Evolutionary conservation across 164 flowering plant species (phyloP), one percentile per base, ranked within the genome.

Genomic region (Vitis riparia): DNA sequence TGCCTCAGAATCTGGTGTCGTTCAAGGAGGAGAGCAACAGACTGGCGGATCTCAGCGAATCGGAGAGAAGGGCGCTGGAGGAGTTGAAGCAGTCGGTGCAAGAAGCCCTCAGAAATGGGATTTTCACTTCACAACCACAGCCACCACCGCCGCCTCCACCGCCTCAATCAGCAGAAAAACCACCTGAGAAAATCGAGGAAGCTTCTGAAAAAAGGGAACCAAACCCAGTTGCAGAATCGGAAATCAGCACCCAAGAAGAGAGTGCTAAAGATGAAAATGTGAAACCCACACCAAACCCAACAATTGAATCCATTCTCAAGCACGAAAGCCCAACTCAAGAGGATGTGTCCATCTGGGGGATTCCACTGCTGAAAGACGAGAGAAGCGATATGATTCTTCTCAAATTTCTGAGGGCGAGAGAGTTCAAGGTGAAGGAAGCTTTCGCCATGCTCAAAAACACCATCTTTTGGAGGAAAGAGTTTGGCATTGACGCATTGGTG

Each of bases 1-100:
- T 71, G 14, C 84, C 89, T 8, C 73, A 74, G 58, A 62, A 80
- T 7, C 37, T 78, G 23, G 74, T 16, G 2, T 88, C 92, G 1
- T 88, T 87, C 78, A 84, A 85, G 60, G 88, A 85, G 69, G 88
- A 86, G 56, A 85, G 86, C 69, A 86, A 84, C 57, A 59, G 12
- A 12, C 57, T 79, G 9, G 67, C 76, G 29, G 89, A 88, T 85
- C 89, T 88, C 65, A 65, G 81, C 1, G 89, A 81, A 44, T 60
- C 59, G 12, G 81, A 88, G 75, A 73, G 73, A n/a, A 82, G 75
- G 51, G 73, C 89, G 23, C 71, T 87, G 7, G 66, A 72, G 1
- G 88, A 87, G 9, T 75, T 88, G 49, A 85, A 81, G 68, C 64
- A 68, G 44, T 75, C 79, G 10, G 75, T 88, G 11, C 74, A 65